Percentiles rank a stretch among this genome's conserved stretches.
These are phyloP conservation scores for Cadophora luteo-olivacea DNA, from an alignment of 2,329 filamentous ascomycete species.

Conservation along the genomic window DNA sequence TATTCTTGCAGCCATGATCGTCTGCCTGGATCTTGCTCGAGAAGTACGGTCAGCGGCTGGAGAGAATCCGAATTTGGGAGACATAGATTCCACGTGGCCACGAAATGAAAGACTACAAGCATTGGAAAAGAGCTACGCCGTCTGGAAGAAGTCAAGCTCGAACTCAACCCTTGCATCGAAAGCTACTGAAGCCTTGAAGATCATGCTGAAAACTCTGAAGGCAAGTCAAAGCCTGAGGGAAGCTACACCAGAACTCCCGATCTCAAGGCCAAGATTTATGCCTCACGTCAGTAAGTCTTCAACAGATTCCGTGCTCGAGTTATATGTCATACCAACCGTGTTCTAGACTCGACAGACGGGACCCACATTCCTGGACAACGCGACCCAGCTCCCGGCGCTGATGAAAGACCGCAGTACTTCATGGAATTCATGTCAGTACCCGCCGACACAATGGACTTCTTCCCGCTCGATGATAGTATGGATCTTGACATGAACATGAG, in stretches of 20 bases:
- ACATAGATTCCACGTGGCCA: not conserved
- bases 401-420: not conserved
- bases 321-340: not conserved
- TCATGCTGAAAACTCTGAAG: not conserved
- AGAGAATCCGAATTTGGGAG: not conserved
- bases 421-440: not conserved
- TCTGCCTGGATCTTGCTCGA: not conserved
- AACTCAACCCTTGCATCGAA: not conserved
- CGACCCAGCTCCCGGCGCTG: not conserved
- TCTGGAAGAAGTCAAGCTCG: not conserved
- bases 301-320: too few species aligned
- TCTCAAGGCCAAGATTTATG: not conserved
- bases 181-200: not conserved
- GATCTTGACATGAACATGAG: not conserved
- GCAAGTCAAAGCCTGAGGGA: not conserved
- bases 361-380: not conserved
- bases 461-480: not conserved
- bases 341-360: not conserved
- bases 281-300: not conserved
- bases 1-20: not conserved
- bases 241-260: not conserved
- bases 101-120: not conserved
- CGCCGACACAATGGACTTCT: not conserved
- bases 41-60: too few species aligned
- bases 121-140: not conserved